Conservation (phyloP, 2,329 filamentous ascomycete genomes). For the Acrocalymma vagum region DNA sequence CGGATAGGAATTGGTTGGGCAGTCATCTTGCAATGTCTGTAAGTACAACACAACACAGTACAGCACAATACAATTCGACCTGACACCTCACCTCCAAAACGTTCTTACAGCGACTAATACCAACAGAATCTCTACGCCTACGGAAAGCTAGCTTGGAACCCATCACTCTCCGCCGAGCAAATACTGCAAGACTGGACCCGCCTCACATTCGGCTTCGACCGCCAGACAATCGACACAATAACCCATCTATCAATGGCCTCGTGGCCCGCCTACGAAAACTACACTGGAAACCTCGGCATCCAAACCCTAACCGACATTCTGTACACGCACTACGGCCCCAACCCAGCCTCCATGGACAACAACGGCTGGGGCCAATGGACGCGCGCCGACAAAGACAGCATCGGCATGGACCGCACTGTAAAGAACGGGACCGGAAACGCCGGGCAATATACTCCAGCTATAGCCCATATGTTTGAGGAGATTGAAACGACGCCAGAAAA, state of each 20-base stretch:
- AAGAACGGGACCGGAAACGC: constrained; percentile 72
- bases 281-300: constrained; percentile 74
- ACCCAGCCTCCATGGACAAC: constrained; percentile 70
- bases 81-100: not conserved
- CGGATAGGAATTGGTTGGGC: constrained; percentile 73
- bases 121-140: constrained; percentile 74
- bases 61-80: too few relatives aligned
- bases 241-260: constrained; percentile 71
- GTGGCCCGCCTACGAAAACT: constrained; percentile 76
- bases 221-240: constrained; percentile 65
- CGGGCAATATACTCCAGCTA: constrained; percentile 70
- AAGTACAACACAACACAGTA: too few relatives aligned
- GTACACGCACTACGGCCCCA: constrained; percentile 73
- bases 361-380: constrained; percentile 80
- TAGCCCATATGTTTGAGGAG: constrained; percentile 67
- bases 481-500: constrained; percentile 72
- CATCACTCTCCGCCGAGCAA: constrained; percentile 55
- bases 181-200: constrained; percentile 73
- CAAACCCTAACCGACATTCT: constrained; percentile 75
- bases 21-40: constrained; percentile 70
- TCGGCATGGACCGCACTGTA: constrained; percentile 78
- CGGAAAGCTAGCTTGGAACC: constrained; percentile 72
- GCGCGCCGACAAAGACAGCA: constrained; percentile 64
- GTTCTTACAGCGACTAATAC: constrained; percentile 1
- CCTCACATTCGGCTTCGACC: constrained; percentile 69